These are phyloP conservation scores for Perkinsus olseni DNA, from an alignment of 169 alveolate genomes.

Conservation along the genomic window DNA sequence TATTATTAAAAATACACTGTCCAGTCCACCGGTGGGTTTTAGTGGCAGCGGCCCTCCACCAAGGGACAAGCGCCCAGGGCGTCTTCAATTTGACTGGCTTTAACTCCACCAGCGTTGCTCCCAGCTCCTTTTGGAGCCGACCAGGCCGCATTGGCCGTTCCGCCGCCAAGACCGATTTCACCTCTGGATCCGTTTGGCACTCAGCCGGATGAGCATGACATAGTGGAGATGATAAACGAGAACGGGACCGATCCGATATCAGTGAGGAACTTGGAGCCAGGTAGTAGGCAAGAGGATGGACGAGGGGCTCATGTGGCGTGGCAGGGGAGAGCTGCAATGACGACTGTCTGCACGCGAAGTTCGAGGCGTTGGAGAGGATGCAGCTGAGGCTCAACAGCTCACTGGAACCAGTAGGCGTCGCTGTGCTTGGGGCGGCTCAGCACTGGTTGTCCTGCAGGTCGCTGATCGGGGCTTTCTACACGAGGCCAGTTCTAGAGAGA, in stretches of 20 bases:
- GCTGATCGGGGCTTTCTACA: not conserved
- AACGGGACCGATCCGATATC: not conserved
- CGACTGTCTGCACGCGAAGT: not conserved
- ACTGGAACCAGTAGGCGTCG: not conserved
- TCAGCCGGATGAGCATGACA: not conserved
- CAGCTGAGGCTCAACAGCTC: not conserved
- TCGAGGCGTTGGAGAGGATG: not conserved
- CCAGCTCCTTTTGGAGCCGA: no score
- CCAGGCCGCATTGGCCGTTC: no score
- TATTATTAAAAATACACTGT: no score
- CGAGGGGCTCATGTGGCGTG: not conserved
- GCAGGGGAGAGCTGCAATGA: not conserved
- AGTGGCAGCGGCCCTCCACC: no score
- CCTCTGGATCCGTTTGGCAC: not conserved
- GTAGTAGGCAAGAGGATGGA: not conserved
- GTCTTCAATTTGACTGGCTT: no score
- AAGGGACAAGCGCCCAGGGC: no score
- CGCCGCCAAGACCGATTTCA: not conserved
- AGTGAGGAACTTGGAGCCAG: not conserved
- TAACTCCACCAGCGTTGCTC: no score
- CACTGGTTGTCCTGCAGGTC: not conserved
- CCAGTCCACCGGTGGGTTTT: no score
- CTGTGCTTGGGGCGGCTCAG: not conserved
- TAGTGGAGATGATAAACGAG: not conserved
- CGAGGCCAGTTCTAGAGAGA: not conserved